Conservation (phyloP, 768 basidiomycete genomes). For the Mycena amicta region DNA sequence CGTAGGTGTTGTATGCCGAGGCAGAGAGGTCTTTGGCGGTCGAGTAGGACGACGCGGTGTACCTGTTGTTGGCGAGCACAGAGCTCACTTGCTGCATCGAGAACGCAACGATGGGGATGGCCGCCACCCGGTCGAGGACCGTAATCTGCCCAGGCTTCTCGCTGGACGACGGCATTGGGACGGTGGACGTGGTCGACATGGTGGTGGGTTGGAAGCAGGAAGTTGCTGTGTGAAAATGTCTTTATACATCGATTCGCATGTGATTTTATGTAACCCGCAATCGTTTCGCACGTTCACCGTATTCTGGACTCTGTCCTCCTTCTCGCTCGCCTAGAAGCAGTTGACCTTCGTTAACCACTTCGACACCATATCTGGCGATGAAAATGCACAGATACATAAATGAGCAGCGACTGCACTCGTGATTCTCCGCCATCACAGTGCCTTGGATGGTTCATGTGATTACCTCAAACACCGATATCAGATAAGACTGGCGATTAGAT, state of each 20-base stretch:
- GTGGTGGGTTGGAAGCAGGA: conserved; percentile 10
- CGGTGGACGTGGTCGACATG: conserved; percentile 18
- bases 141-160: conserved; percentile 55
- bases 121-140: conserved; percentile 61
- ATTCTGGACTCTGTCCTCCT: too few species aligned
- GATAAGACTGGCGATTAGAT: too few species aligned
- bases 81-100: conserved; percentile 61
- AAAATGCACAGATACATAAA: too few species aligned
- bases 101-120: conserved; percentile 73
- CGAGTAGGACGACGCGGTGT: conserved; percentile 66
- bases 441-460: too few species aligned
- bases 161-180: conserved; percentile 19
- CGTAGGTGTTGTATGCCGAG: conserved; percentile 60
- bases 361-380: too few species aligned
- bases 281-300: not conserved
- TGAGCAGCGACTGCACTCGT: too few species aligned
- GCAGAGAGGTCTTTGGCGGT: conserved; percentile 64
- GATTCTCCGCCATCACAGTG: too few species aligned
- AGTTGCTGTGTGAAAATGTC: not conserved
- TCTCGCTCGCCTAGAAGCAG: too few species aligned
- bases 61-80: conserved; percentile 58
- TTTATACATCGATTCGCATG: not conserved
- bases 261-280: not conserved
- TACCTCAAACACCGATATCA: too few species aligned
- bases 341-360: too few species aligned